Percentiles rank a stretch among this genome's conserved stretches.
phyloP scores from a whole-genome alignment of 2,329 filamentous ascomycete genomes.

The Rutstroemia sp. region DNA sequence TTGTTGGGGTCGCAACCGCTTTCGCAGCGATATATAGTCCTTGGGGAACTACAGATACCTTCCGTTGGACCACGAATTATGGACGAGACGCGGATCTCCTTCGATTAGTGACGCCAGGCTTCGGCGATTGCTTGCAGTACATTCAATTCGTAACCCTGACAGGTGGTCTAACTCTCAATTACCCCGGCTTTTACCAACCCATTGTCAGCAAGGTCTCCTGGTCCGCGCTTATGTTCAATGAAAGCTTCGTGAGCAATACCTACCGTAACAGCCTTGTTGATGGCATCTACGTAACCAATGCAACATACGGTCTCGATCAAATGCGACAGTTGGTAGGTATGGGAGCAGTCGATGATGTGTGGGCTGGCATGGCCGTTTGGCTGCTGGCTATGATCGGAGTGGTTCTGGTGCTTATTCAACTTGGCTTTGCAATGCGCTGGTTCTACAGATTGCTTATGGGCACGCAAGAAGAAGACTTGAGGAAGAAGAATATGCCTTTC shows the following conservation, averaged over 20 bases:
- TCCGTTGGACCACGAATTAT: slow-evolving; percentile 97
- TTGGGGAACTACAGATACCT: slow-evolving; percentile 86
- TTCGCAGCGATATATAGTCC: slow-evolving; percentile 84
- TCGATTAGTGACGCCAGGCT: slow-evolving; percentile 87
- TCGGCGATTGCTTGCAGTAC: slow-evolving; percentile 94
- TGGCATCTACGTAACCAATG: slow-evolving; percentile 78
- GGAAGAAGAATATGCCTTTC: slow-evolving; percentile 88
- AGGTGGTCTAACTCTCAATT: slow-evolving; percentile 77
- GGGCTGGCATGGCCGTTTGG: slow-evolving; percentile 92
- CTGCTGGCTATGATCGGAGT: slow-evolving; percentile 67
- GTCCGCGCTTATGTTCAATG: slow-evolving; percentile 88
- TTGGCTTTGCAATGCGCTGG: slow-evolving; percentile 73
- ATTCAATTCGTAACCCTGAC: slow-evolving; percentile 88
- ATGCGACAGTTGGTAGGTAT: slow-evolving; percentile 80
- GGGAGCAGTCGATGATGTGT: slow-evolving; percentile 68
- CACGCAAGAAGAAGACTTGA: slow-evolving; percentile 76
- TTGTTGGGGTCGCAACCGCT: slow-evolving; percentile 75
- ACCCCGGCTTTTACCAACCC: slow-evolving; percentile 92
- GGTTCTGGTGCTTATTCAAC: slow-evolving; percentile 63
- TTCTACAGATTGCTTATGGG: slow-evolving; percentile 62
- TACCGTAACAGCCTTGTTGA: slow-evolving; percentile 63
- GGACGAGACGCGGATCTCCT: slow-evolving; percentile 88
- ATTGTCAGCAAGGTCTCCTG: slow-evolving; percentile 81
- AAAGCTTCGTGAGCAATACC: slow-evolving; percentile 71
- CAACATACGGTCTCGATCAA: slow-evolving; percentile 69